Evolutionary conservation across 805 yeast genomes (phyloP), one percentile per base, ranked within the genome.

Genomic region (Pichia gijzeniarum): DNA sequence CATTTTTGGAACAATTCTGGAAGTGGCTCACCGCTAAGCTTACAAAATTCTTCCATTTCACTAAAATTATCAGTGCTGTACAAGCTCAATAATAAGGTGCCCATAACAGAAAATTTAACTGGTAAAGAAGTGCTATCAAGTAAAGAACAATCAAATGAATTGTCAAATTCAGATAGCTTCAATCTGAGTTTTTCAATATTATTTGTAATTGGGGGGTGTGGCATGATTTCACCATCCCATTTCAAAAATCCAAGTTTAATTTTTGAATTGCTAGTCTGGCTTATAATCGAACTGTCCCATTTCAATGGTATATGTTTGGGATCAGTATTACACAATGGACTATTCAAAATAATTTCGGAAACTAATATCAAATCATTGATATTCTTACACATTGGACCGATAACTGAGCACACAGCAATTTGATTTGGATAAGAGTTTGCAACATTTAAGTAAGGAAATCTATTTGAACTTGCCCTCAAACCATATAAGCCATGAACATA

Each of bases 181-280:
- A 48, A 55, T 21, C 55, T 49, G 5, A 65, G 53, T 17, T 58
- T 53, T 25, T 66, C 55, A 34, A 77, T 34, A 10, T 71, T 77
- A 49, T 82, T 65, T 5, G 60, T 52, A 16, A 79, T 68, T 9
- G 83, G 82, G 1, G 84, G 83, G 27, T 74, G 74, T 12, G 83
- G 82, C 47, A 67, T 62, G 13, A 73, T 68, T 22, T 60, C 53
- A 7, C 66, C 64, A 55, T 79, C 81, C 59, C 70, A 71, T 25
- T 52, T 53, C 53, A 73, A 51, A 14, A 76, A 54, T 3, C 79
- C 83, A 52, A 78, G 57, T n/a, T 61, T 68, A 25, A 76, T 54
- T 49, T 68, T 70, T 25, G 50, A 47, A 9, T 34, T 21, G 4
- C 32, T 35, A 9, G 42, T 19, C 0, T 56, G 55, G 3, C 20